Evolutionary conservation across 1,139 yeast genomes (phyloP), one percentile per base, ranked within the genome.

Genomic region (Nakaseomyces sp.): DNA sequence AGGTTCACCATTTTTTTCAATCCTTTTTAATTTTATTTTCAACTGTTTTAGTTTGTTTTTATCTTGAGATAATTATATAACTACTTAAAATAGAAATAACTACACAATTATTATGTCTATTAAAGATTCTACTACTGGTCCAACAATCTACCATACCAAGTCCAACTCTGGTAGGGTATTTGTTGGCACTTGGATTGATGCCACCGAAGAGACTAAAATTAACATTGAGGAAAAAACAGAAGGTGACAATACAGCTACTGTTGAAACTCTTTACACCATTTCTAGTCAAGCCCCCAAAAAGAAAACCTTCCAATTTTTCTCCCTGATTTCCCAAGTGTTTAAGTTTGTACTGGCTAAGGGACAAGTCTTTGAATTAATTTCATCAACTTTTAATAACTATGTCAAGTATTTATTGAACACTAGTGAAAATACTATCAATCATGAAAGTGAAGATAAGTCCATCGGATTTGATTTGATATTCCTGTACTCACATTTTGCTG

Each of bases 181-280:
- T 22, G 28, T 35, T 20, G 38, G 38, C 6, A 35, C 38, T 8
- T 35, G 38, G 38, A 32, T 4, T 10, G 18, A 29, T 15, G 13
- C 18, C 32, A 15, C n/a, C n/a, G n/a, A n/a, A n/a, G n/a, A 15
- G 6, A 15, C 7, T 13, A 3, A 29, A 15, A 15, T 7, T 10
- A 18, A 5, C 7, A 10, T 18, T 8, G 36, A 19, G n/a, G 24
- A 32, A 5, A 18, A 13, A 30, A n/a, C 15, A 13, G 18, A 13
- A 2, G 13, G 15, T 2, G 17, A 18, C 12, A 24, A 19, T 6
- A 18, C 13, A 17, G 18, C 36, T 2, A 32, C 25, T 18, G 25
- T 15, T 18, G 36, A 32, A 3, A 2, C 25, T 2, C 4, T 13
- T 5, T 13, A 7, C 32, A n/a, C n/a, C n/a, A n/a, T n/a, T n/a